phyloP scores from a whole-genome alignment of 805 yeast genomes.

The Metschnikowia similis region DNA sequence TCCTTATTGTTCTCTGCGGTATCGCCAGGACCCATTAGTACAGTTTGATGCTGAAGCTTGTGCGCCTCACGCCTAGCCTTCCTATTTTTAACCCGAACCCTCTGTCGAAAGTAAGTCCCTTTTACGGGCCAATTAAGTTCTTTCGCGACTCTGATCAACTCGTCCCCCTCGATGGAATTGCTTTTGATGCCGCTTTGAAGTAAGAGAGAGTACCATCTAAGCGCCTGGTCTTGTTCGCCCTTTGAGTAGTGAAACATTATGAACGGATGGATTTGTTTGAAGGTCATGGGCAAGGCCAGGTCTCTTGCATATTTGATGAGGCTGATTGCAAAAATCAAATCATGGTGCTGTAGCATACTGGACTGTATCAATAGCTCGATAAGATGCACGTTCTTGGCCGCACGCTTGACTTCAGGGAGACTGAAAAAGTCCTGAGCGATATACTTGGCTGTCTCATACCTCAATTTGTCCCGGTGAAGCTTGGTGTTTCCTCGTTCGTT shows the following conservation, averaged over 20 bases:
- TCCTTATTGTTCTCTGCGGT: background rate
- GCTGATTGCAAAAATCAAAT: constrained; percentile 30
- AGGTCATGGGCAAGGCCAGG: constrained; percentile 30
- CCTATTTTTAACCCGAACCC: constrained; percentile 21
- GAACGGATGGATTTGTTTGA: constrained; percentile 38
- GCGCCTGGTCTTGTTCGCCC: constrained; percentile 28
- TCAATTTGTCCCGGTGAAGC: constrained; percentile 10
- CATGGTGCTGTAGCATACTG: constrained; percentile 30
- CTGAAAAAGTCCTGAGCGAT: constrained; percentile 23
- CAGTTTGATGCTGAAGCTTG: constrained; percentile 4
- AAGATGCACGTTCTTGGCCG: constrained; percentile 19
- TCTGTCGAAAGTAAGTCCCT: constrained; percentile 30
- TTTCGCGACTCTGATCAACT: constrained; percentile 30
- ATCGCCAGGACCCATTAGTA: background rate
- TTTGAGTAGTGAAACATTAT: constrained; percentile 32
- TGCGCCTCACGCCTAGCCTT: constrained; percentile 11
- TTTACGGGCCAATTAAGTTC: constrained; percentile 33
- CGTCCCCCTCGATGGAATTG: constrained; percentile 24
- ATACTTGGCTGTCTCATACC: constrained; percentile 22
- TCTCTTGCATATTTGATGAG: constrained; percentile 25
- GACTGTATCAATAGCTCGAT: constrained; percentile 30
- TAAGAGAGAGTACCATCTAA: constrained; percentile 35
- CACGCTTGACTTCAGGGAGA: constrained; percentile 11
- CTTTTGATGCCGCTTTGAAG: constrained; percentile 29
- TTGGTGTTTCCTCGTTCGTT: constrained; percentile 13